Conservation (phyloP, 306 rosid species). For the Dryas octopetala region DNA sequence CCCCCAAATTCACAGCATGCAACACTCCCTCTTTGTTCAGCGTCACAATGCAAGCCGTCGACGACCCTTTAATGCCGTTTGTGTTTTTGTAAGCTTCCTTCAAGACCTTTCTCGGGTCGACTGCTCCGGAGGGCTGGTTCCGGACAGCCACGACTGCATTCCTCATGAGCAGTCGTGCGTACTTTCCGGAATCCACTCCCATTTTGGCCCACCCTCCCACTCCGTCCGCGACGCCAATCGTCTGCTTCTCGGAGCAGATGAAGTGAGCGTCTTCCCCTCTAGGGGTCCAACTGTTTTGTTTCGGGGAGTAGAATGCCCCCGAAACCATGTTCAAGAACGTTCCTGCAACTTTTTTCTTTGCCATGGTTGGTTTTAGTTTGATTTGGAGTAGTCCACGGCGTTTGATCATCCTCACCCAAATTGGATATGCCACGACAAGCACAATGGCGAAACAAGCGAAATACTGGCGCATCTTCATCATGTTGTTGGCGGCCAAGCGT, state of each 20-base stretch:
- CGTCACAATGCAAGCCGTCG: not conserved
- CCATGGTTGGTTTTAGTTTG: too few relatives aligned
- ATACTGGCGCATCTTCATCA: too few relatives aligned
- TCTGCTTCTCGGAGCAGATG: not conserved
- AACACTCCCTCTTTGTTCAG: not conserved
- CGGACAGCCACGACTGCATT: not conserved
- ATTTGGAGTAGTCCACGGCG: too few relatives aligned
- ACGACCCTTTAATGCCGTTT: not conserved
- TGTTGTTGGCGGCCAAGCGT: too few relatives aligned
- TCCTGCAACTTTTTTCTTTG: too few relatives aligned
- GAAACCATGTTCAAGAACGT: not conserved
- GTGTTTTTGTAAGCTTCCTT: not conserved
- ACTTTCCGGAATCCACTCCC: slow-evolving; percentile 8
- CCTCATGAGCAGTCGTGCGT: slow-evolving; percentile 7
- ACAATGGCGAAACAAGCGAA: too few relatives aligned
- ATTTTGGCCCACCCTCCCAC: slow-evolving; percentile 10
- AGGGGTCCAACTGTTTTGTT: not conserved
- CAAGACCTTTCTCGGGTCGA: not conserved
- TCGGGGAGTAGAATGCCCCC: not conserved
- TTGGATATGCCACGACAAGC: too few relatives aligned
- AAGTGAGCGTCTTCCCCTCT: slow-evolving; percentile 23
- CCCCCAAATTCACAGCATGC: not conserved
- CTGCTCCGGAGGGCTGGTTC: not conserved
- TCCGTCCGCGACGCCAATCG: slow-evolving; percentile 17
- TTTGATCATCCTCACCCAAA: too few relatives aligned